Conservation (phyloP, 2,329 filamentous ascomycete genomes). For the Xylaria arbuscula region DNA sequence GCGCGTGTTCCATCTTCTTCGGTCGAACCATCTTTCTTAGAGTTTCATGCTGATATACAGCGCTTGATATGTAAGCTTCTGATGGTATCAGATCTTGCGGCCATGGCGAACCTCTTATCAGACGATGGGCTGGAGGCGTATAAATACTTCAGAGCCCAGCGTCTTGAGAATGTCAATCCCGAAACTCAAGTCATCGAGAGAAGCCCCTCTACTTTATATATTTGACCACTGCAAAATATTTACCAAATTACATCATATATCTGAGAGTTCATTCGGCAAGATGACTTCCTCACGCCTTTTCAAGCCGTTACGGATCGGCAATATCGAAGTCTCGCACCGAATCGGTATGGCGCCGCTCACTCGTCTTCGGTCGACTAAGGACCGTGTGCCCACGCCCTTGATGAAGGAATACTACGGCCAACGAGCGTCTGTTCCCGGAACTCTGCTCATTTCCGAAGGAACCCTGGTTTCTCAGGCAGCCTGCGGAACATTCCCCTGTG, state of each 20-base stretch:
- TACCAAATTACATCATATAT: not conserved
- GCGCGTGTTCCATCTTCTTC: not conserved
- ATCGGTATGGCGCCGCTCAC: slow-evolving; percentile 62
- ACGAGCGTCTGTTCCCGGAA: slow-evolving; percentile 45
- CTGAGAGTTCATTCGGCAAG: slow-evolving; percentile 27
- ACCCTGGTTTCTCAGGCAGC: slow-evolving; percentile 61
- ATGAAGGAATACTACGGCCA: slow-evolving; percentile 49
- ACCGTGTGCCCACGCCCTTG: slow-evolving; percentile 55
- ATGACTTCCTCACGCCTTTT: slow-evolving; percentile 41
- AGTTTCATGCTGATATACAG: not conserved
- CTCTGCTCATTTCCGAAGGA: slow-evolving; percentile 66
- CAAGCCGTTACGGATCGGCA: slow-evolving; percentile 44
- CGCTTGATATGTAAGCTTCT: slow-evolving; percentile 22
- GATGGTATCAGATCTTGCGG: not conserved
- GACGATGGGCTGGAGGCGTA: slow-evolving; percentile 2
- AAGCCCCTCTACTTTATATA: not conserved
- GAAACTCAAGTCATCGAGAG: not conserved
- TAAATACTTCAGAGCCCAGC: slow-evolving; percentile 1
- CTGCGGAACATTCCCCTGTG: slow-evolving; percentile 57
- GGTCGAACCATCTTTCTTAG: not conserved
- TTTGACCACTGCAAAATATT: not conserved
- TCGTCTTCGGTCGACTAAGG: slow-evolving; percentile 58
- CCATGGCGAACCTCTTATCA: not conserved
- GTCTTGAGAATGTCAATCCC: not conserved
- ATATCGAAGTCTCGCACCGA: slow-evolving; percentile 42